Conservation (phyloP, 2,329 filamentous ascomycete species). For the Fusarium buharicum region DNA sequence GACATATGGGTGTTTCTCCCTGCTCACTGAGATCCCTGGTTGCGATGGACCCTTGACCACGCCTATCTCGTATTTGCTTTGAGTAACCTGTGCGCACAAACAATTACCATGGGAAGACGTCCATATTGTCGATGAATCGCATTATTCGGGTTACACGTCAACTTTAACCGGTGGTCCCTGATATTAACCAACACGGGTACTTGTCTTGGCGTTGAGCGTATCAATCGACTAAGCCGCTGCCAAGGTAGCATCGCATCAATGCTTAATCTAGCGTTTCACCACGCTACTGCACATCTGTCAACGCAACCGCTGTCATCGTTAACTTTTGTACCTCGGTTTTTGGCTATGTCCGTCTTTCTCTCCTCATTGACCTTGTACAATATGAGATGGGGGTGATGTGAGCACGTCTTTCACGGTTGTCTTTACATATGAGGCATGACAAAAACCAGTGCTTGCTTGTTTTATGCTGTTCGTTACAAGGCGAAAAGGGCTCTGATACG, state of each 20-base stretch:
- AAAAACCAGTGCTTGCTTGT: neutral
- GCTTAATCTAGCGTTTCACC: constrained; percentile 41
- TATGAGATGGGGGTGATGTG: neutral
- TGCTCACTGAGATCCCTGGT: no score
- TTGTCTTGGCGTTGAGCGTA: constrained; percentile 31
- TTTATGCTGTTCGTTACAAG: constrained; percentile 10
- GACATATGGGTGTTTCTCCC: no score
- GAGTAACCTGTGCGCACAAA: neutral
- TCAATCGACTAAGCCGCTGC: constrained; percentile 37
- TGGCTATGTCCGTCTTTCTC: neutral
- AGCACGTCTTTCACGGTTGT: neutral
- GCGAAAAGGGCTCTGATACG: constrained; percentile 19
- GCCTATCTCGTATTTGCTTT: neutral
- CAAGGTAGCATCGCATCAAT: constrained; percentile 44
- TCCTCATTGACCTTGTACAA: neutral
- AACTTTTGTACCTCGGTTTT: neutral
- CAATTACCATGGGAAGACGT: neutral
- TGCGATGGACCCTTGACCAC: no score
- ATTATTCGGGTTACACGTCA: neutral
- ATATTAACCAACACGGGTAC: constrained; percentile 11
- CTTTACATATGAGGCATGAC: neutral
- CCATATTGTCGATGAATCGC: neutral
- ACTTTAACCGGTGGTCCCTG: constrained; percentile 4
- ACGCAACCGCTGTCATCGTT: constrained; percentile 8
- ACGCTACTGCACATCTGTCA: constrained; percentile 29